Evolutionary conservation across 73 alveolate species (phyloP), one percentile per base, ranked within the genome.

Genomic region (Blepharisma japonicum): DNA sequence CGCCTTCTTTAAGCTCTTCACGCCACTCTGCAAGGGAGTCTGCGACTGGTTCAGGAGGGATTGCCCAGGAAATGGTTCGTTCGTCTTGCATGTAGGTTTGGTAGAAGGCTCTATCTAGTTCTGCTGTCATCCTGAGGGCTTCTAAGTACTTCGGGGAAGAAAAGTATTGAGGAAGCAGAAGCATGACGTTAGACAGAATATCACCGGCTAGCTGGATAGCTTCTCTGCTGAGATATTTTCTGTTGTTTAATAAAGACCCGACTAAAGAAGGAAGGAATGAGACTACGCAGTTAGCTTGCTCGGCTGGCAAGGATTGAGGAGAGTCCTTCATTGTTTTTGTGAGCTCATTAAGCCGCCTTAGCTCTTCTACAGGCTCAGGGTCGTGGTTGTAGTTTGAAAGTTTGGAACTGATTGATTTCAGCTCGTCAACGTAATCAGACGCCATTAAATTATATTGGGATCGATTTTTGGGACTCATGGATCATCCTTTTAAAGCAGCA

Each of bases 11-110:
- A 32, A 91, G 76, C 55, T 77, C 68, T 45, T 82, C 49, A 46
- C 97, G 68, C 94, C 94, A 91, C 68, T 85, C 91, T 25, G 86
- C 87, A 42, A 66, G 55, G 18, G 83, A 23, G 38, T 72, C 85
- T 61, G 38, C 4, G 18, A 18, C 18, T 25, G 14, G 47, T 5
- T 61, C 74, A 18, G 74, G 74, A 8, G 74, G 46, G 74, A 61
- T 39, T 61, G 47, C 74, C 74, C 74, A 61, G 5, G 74, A 61
- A 14, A n/a, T 39, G 14, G 47, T 48, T 9, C 74, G 38, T 2
- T 14, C 39, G 46, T 61, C 74, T 5, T 61, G 74, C 39, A 61
- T 8, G 47, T 9, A 61, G 18, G 38, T 8, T 25, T 61, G 47
- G 23, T 61, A 61, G 14, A 61, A 25, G 23, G 11, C 14, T 8